phyloP scores from a whole-genome alignment of 257 asterid species.

The Paulownia fortunei region DNA sequence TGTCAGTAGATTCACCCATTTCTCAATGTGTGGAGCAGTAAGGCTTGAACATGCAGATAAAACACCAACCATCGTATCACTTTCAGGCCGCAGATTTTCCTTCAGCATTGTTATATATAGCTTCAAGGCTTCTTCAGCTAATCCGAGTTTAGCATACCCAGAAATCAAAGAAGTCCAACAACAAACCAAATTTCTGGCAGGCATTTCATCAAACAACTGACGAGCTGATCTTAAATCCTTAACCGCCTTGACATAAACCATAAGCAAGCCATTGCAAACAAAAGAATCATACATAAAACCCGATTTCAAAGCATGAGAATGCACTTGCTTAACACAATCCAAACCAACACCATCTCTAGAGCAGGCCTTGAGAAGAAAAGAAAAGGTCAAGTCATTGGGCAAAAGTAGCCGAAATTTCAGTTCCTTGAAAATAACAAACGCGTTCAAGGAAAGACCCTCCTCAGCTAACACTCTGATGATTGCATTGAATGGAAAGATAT shows the following conservation, averaged over 20 bases:
- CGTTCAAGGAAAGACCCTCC: constrained; percentile 46
- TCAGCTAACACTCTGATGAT: constrained; percentile 70
- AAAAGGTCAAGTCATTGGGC: constrained; percentile 73
- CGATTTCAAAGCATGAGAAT: constrained; percentile 53
- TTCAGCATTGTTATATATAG: constrained; percentile 55
- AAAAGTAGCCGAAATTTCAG: constrained; percentile 35
- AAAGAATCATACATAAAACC: constrained; percentile 48
- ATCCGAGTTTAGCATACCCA: constrained; percentile 62
- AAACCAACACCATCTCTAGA: constrained; percentile 31
- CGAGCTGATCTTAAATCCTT: constrained; percentile 60
- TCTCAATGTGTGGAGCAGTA: constrained; percentile 36
- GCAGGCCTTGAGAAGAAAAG: constrained; percentile 73
- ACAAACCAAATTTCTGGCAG: constrained; percentile 47
- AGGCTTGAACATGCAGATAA: constrained; percentile 75
- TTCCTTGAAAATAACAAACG: constrained; percentile 45
- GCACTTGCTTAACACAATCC: constrained; percentile 50
- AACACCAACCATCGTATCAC: constrained; percentile 73
- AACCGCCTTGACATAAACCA: constrained; percentile 50
- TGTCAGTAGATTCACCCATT: constrained; percentile 51
- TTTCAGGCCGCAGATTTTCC: constrained; percentile 55
- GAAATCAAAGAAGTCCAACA: constrained; percentile 81
- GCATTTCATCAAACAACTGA: constrained; percentile 76
- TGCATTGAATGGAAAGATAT: constrained; percentile 77
- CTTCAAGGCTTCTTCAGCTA: constrained; percentile 54
- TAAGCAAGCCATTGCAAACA: constrained; percentile 65